Evolutionary conservation across 768 basidiomycete species (phyloP).

Genomic region (Panellus pusillus): DNA sequence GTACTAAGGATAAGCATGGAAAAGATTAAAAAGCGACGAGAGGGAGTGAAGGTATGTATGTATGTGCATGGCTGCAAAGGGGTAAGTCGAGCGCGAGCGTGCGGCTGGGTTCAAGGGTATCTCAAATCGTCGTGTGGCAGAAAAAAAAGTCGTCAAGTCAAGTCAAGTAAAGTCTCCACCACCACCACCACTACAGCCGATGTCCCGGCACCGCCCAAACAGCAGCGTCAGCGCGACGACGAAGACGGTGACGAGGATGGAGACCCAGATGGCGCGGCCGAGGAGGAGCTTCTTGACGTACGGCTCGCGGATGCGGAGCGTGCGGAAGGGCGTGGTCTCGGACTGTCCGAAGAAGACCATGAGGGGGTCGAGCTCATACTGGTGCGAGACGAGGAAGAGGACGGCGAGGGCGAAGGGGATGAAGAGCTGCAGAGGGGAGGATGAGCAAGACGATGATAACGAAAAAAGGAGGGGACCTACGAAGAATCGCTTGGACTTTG

Average conservation of each 20-base stretch:
- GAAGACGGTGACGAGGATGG: conserved; percentile 71
- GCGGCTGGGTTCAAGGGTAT: conserved; percentile 11
- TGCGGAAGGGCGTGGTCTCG: conserved; percentile 96
- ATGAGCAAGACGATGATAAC: neutral
- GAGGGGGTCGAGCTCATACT: conserved; percentile 96
- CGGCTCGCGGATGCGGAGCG: conserved; percentile 86
- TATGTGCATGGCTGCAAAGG: conserved; percentile 2
- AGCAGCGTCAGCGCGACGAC: conserved; percentile 83
- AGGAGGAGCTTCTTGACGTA: conserved; percentile 91
- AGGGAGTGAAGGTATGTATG: neutral
- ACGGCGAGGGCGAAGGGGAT: conserved; percentile 88
- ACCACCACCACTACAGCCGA: conserved; percentile 52
- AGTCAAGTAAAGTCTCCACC: neutral
- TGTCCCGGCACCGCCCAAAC: conserved; percentile 97
- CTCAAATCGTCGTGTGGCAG: conserved; percentile 9
- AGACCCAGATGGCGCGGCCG: conserved; percentile 91
- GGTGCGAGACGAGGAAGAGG: conserved; percentile 91
- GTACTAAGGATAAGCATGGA: conserved; percentile 22
- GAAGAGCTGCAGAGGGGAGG: conserved; percentile 65
- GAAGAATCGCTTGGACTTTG: conserved; percentile 91
- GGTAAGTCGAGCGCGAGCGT: neutral
- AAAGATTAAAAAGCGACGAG: conserved; percentile 17
- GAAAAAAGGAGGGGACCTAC: conserved; percentile 48
- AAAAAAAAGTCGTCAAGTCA: conserved; percentile 1
- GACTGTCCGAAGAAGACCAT: conserved; percentile 92